phyloP scores from a whole-genome alignment of 306 rosid species.

The Cyclanthera cordifolia region DNA sequence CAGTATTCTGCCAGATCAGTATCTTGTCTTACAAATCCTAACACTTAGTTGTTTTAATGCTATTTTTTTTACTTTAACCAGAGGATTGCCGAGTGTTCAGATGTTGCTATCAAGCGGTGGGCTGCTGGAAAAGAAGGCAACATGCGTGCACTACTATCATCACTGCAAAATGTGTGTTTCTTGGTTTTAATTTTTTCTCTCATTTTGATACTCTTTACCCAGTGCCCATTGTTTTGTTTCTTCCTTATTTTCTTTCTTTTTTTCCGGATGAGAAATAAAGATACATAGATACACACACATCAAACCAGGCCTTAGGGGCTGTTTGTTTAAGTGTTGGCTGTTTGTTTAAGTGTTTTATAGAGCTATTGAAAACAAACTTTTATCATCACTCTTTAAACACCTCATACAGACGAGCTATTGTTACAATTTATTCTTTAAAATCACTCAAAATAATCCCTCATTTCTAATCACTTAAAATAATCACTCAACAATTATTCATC shows the following conservation, averaged over 20 bases:
- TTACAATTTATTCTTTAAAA: no score
- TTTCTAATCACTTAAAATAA: no score
- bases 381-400: no score
- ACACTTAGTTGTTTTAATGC: constrained; percentile 1
- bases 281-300: not conserved
- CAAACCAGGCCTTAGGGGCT: not conserved
- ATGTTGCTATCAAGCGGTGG: constrained; percentile 66
- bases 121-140: constrained; percentile 87
- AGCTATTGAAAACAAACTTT: no score
- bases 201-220: not conserved
- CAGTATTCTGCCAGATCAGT: constrained; percentile 25
- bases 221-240: not conserved
- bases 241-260: not conserved
- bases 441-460: no score
- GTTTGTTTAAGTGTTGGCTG: no score
- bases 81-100: constrained; percentile 57
- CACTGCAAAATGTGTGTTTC: constrained; percentile 50
- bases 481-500: no score
- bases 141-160: constrained; percentile 73
- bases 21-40: not conserved
- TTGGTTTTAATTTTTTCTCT: constrained; percentile 7
- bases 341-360: no score
- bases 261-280: not conserved
- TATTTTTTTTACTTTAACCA: constrained; percentile 26
- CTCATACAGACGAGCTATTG: no score